Conservation (phyloP, 1,284 basidiomycete genomes). For the Pseudomicrostroma phylloplanum region DNA sequence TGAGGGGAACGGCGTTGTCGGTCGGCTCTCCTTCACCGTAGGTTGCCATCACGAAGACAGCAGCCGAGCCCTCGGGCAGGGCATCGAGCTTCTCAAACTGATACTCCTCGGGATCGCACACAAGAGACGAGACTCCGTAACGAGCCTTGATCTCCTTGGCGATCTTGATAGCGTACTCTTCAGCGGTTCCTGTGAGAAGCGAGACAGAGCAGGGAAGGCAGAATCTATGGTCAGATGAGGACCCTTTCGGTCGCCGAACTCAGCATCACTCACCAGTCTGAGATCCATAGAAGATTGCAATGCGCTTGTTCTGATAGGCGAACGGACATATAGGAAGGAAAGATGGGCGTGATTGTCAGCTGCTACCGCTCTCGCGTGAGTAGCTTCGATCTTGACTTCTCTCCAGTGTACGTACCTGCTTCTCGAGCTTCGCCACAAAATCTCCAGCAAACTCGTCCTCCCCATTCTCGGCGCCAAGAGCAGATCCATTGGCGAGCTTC, state of each 20-base stretch:
- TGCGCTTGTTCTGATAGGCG: slow-evolving; percentile 38
- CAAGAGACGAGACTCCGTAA: slow-evolving; percentile 47
- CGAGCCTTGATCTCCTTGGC: slow-evolving; percentile 49
- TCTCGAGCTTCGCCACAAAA: slow-evolving; percentile 37
- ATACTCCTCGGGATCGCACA: slow-evolving; percentile 56
- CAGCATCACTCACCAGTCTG: slow-evolving; percentile 2
- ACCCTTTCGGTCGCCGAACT: not conserved
- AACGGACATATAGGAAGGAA: not conserved
- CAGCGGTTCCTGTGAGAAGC: slow-evolving; percentile 42
- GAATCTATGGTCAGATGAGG: not conserved
- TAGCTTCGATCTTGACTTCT: no score
- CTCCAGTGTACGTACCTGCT: slow-evolving; percentile 16
- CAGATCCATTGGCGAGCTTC: slow-evolving; percentile 30
- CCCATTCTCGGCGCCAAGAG: slow-evolving; percentile 9
- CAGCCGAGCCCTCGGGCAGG: slow-evolving; percentile 75
- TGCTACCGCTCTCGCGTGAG: not conserved
- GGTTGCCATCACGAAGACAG: slow-evolving; percentile 92
- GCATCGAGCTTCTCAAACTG: slow-evolving; percentile 93
- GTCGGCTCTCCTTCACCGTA: slow-evolving; percentile 99
- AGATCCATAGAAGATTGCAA: slow-evolving; percentile 42
- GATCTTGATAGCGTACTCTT: slow-evolving; percentile 48
- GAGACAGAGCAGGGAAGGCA: slow-evolving; percentile 34
- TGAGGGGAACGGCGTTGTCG: slow-evolving; percentile 90
- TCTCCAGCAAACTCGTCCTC: slow-evolving; percentile 21
- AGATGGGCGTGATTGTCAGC: not conserved